These are phyloP conservation scores for Rhinocladiella similis DNA, from an alignment of 2,329 filamentous ascomycete genomes.

Conservation along the genomic window DNA sequence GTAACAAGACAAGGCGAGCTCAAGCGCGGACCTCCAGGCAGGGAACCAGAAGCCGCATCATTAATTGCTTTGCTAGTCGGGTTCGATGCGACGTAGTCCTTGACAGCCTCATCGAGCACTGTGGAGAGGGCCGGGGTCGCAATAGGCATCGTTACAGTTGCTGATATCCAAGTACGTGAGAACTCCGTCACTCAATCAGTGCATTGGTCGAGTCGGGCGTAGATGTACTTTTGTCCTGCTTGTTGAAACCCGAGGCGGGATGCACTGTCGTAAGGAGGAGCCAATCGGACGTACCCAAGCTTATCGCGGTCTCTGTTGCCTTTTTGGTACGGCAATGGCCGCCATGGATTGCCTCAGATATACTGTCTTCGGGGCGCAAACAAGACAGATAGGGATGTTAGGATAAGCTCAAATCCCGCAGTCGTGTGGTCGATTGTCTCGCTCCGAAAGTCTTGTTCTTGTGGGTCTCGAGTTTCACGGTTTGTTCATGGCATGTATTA, in stretches of 20 bases:
- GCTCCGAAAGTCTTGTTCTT: too few species aligned
- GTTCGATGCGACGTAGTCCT: neutral
- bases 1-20: neutral
- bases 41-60: neutral
- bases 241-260: neutral
- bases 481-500: too few species aligned
- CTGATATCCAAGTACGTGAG: too few species aligned
- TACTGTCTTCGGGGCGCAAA: neutral
- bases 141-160: neutral
- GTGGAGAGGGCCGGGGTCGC: neutral
- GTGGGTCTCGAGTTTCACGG: too few species aligned
- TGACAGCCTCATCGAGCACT: neutral
- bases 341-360: neutral
- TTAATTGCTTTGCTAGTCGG: neutral
- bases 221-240: too few species aligned
- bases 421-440: too few species aligned
- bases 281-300: neutral
- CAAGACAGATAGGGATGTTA: too few species aligned
- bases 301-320: constrained; percentile 1
- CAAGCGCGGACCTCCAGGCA: neutral
- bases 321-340: neutral
- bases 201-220: too few species aligned
- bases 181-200: too few species aligned
- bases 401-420: too few species aligned
- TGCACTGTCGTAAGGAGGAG: neutral